These are phyloP conservation scores for Elongisporangium prolatum DNA, from an alignment of 352 stramenopile species.

Conservation along the genomic window DNA sequence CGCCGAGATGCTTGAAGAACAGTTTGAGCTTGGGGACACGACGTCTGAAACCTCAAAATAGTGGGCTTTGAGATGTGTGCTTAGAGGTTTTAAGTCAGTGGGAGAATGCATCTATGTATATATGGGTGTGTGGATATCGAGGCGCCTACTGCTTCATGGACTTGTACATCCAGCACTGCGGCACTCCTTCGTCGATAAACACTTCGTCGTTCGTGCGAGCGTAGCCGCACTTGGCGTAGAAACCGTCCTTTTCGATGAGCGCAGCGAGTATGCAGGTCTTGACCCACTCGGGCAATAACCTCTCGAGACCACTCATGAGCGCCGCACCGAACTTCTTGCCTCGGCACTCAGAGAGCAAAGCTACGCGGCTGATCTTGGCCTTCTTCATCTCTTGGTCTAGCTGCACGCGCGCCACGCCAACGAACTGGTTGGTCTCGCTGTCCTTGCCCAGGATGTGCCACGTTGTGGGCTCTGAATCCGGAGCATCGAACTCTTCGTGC, in stretches of 20 bases:
- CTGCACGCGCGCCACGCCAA: conserved; percentile 38
- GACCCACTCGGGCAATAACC: conserved; percentile 20
- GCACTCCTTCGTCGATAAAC: conserved; percentile 19
- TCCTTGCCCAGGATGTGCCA: conserved; percentile 47
- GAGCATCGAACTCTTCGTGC: conserved; percentile 27
- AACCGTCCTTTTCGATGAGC: conserved; percentile 23
- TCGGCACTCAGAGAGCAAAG: conserved; percentile 42
- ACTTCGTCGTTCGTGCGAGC: conserved; percentile 16
- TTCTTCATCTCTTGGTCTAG: conserved; percentile 25
- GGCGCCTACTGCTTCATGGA: not conserved
- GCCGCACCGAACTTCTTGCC: conserved; percentile 39
- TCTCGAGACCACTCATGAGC: conserved; percentile 38
- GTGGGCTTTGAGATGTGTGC: too few relatives aligned
- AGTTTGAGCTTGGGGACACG: too few relatives aligned
- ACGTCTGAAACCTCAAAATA: too few relatives aligned
- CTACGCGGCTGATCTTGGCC: conserved; percentile 46
- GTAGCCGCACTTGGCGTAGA: conserved; percentile 28
- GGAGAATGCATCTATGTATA: too few relatives aligned
- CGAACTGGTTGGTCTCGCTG: conserved; percentile 39
- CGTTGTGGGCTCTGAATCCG: conserved; percentile 34
- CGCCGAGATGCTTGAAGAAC: too few relatives aligned
- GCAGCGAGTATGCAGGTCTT: conserved; percentile 31
- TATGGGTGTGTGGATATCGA: not conserved
- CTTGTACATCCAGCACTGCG: conserved; percentile 28
- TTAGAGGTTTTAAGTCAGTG: too few relatives aligned